A percentile compares a stretch with the other conserved stretches of the same genome.
Conservation (phyloP, 495 filamentous ascomycete genomes). For the Friedmanniomyces endolithicus region DNA sequence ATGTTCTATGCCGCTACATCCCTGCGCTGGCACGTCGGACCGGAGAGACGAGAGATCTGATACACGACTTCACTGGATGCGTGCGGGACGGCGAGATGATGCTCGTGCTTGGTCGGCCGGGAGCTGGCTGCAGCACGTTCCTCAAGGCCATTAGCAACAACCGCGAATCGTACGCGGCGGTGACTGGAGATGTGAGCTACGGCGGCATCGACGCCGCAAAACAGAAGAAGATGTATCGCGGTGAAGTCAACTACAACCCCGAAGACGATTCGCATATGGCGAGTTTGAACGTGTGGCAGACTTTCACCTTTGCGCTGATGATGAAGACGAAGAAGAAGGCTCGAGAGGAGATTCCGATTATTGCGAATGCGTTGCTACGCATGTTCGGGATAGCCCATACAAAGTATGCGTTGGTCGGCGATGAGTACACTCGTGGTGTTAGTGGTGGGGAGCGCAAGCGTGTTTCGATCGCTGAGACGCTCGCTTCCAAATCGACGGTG, state of each 20-base stretch:
- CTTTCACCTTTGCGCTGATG: conserved; percentile 67
- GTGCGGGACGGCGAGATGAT: conserved; percentile 74
- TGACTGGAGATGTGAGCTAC: conserved; percentile 62
- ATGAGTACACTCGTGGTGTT: conserved; percentile 66
- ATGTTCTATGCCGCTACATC: conserved; percentile 50
- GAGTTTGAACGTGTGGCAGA: conserved; percentile 65
- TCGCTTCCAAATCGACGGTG: conserved; percentile 53
- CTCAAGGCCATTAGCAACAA: conserved; percentile 67
- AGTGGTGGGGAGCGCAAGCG: conserved; percentile 62
- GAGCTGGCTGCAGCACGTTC: conserved; percentile 70
- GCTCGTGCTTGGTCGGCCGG: conserved; percentile 70
- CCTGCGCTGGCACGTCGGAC: conserved; percentile 47
- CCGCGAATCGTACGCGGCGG: conserved; percentile 48
- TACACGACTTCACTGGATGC: conserved; percentile 67
- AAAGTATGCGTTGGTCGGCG: conserved; percentile 69
- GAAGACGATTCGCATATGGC: conserved; percentile 78
- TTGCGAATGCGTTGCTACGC: conserved; percentile 49
- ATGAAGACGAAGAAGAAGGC: conserved; percentile 71
- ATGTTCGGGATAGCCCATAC: conserved; percentile 76
- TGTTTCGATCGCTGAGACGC: conserved; percentile 56
- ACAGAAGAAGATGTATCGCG: conserved; percentile 56
- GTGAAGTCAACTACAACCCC: conserved; percentile 71
- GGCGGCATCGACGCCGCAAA: conserved; percentile 62
- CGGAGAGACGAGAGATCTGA: conserved; percentile 45
- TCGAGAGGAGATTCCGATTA: conserved; percentile 53